Percentiles rank a stretch among this genome's conserved stretches.
Evolutionary conservation across 2,329 filamentous ascomycete species (phyloP).

Genomic region (Fusarium pseudonygamai): DNA sequence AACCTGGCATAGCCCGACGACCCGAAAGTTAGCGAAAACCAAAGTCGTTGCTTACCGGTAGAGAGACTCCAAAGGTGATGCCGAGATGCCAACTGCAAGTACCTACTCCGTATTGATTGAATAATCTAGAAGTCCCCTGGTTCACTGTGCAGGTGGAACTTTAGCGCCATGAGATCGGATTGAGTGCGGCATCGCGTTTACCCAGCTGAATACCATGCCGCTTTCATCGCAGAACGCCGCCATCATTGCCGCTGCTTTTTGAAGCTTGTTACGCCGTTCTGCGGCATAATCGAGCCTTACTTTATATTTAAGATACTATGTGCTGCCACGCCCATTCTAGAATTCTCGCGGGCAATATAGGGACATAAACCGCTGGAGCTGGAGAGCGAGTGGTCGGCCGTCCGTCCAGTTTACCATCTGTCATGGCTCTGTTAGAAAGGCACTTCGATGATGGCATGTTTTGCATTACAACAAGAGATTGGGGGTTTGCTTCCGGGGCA

Average conservation of each 20-base stretch:
- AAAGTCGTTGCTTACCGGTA: not conserved
- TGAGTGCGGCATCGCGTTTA: not conserved
- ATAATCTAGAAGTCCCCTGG: not conserved
- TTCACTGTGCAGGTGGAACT: not conserved
- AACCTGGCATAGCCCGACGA: not conserved
- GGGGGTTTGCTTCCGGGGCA: not conserved
- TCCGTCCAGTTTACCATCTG: not conserved
- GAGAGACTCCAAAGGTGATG: not conserved
- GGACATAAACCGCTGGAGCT: not conserved
- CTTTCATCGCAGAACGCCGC: slow-evolving; percentile 25
- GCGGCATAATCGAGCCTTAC: slow-evolving; percentile 19
- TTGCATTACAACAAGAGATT: not conserved
- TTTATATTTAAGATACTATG: slow-evolving; percentile 5
- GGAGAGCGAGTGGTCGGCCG: not conserved
- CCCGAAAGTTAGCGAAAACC: not conserved
- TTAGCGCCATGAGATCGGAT: not conserved
- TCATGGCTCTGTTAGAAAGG: not conserved
- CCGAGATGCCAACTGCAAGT: slow-evolving; percentile 10
- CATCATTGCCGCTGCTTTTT: slow-evolving; percentile 1
- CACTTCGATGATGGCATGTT: not conserved
- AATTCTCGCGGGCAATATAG: slow-evolving; percentile 13
- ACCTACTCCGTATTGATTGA: not conserved
- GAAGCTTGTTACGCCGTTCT: slow-evolving; percentile 4
- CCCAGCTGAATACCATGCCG: not conserved
- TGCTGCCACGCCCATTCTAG: not conserved